Conservation (phyloP, 768 basidiomycete genomes). For the Mycena indigotica region DNA sequence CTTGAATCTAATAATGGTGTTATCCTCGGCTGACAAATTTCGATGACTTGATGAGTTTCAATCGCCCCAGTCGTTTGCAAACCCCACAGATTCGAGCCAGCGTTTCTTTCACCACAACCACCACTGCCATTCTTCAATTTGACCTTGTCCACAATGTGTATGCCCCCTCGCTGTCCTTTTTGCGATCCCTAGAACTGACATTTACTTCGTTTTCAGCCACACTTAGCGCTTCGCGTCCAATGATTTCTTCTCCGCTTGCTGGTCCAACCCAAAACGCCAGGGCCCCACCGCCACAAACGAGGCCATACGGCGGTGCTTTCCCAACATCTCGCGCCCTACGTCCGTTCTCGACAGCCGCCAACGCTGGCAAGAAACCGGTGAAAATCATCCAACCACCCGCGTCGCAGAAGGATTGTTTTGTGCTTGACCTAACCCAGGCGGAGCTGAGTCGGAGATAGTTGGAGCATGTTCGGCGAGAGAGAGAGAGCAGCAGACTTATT, state of each 20-base stretch:
- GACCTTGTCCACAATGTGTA: constrained; percentile 11
- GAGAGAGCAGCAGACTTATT: no score
- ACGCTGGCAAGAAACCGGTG: constrained; percentile 49
- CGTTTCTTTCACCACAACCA: not conserved
- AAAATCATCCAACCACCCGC: constrained; percentile 83
- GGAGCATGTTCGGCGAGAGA: no score
- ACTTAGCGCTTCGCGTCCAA: constrained; percentile 51
- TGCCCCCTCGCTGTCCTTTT: not conserved
- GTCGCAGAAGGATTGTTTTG: constrained; percentile 68
- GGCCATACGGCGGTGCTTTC: constrained; percentile 44
- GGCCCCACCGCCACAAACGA: constrained; percentile 43
- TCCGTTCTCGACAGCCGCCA: constrained; percentile 67
- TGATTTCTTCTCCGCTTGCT: constrained; percentile 68
- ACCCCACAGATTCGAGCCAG: not conserved
- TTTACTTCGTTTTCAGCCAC: constrained; percentile 33
- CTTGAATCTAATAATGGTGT: no score
- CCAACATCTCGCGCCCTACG: constrained; percentile 74
- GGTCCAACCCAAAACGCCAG: constrained; percentile 35
- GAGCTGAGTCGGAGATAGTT: constrained; percentile 68
- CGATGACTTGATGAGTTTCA: not conserved
- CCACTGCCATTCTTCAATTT: constrained; percentile 1
- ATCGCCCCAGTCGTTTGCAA: not conserved
- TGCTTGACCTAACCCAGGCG: constrained; percentile 80
- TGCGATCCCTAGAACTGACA: not conserved
- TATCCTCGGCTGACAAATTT: no score